Base-by-base conservation (phyloP, 148 eudicot species). In the Dysphania ambrosioides region DNA sequence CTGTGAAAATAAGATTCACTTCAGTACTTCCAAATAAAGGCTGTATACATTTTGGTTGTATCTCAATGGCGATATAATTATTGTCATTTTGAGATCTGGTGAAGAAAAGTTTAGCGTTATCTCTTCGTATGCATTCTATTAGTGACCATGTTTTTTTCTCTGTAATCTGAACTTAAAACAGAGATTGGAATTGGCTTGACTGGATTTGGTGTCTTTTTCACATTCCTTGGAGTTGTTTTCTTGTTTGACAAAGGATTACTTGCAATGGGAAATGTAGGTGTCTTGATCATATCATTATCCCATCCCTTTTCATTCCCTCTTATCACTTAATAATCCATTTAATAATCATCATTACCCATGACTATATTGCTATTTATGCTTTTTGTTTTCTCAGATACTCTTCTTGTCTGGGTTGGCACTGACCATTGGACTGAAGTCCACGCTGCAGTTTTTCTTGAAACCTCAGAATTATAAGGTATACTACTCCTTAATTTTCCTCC, bases 151-250 rank as follows among this genome's bases (percentile, higher is more conserved):
- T n/a, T n/a, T n/a, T n/a, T n/a, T n/a, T 29, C 74, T 13, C 32
- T 51, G 70, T 29, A 38, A 4, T 73, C 8, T 55, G 49, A 26
- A 35, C 12, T 74, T n/a, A 70, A 65, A 41, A 72, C 96, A 95
- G 96, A 95, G 88, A 92, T 95, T 67, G 99, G 97, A 58, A 86
- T 95, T 16, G 97, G 99, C 64, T 80, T 95, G 88, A 92, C 94
- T 23, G 97, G 89, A 64, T 95, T 95, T 80, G 99, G 97, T 61
- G 76, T 90, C 44, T 88, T 95, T 68, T 95, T 95, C 90, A 90
- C 96, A n/a, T 83, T 89, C 79, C 75, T 95, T 82, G 99, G 97
- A 56, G 81, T 95, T 70, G 79, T 92, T 56, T 87, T 92, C 82
- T 88, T 95, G 81, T 92, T 95, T 75, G 97, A 92, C 90, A 86